These are phyloP conservation scores for Candida chilensis DNA, from an alignment of 805 yeast genomes.

Conservation along the genomic window DNA sequence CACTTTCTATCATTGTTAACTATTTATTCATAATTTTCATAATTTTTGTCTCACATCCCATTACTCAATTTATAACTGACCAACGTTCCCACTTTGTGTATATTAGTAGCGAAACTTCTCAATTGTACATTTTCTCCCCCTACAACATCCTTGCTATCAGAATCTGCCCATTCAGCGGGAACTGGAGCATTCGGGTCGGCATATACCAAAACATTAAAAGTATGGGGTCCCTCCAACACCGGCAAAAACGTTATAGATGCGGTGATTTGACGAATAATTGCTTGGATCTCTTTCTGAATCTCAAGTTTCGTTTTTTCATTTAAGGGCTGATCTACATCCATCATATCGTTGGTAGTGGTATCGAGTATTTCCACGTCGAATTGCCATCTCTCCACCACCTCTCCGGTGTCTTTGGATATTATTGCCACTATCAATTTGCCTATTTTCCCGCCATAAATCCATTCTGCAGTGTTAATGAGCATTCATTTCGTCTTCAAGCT, in stretches of 20 bases:
- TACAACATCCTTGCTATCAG: conserved; percentile 48
- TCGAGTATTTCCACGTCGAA: conserved; percentile 48
- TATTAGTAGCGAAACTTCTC: conserved; percentile 55
- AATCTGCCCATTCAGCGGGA: conserved; percentile 81
- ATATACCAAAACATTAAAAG: conserved; percentile 79
- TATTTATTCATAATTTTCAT: too few relatives aligned
- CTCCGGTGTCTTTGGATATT: conserved; percentile 57
- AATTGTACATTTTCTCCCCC: conserved; percentile 65
- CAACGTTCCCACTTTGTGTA: conserved; percentile 63
- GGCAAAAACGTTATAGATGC: conserved; percentile 86
- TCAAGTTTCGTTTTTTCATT: conserved; percentile 27
- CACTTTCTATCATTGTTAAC: too few relatives aligned
- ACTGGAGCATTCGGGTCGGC: conserved; percentile 61
- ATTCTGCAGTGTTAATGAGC: conserved; percentile 24
- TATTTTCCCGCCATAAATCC: conserved; percentile 68
- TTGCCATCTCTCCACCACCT: conserved; percentile 80
- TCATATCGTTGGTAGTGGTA: conserved; percentile 1
- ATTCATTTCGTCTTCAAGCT: neutral
- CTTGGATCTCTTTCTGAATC: conserved; percentile 71
- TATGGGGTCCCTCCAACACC: conserved; percentile 51
- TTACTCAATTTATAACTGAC: conserved; percentile 46
- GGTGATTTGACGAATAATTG: conserved; percentile 80
- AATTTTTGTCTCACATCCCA: too few relatives aligned
- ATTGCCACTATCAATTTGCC: conserved; percentile 64
- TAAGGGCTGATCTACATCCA: neutral